Percentiles rank a stretch among this genome's conserved stretches.
These are phyloP conservation scores for Apium graveolens DNA, from an alignment of 129 eudicot genomes.

Conservation along the genomic window DNA sequence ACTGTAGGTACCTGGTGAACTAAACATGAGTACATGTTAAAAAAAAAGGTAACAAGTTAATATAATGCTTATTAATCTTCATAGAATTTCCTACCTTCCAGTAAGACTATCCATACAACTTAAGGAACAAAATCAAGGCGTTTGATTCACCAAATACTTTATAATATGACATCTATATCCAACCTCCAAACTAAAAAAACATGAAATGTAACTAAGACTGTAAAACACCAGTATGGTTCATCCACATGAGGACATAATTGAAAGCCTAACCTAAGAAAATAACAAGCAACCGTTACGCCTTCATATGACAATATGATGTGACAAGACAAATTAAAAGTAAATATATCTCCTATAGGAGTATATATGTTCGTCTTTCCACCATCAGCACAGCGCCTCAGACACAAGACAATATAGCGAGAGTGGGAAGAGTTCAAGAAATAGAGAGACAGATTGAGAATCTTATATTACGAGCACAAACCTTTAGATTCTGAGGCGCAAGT, in stretches of 20 bases:
- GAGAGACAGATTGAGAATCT: not conserved
- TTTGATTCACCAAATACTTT: not conserved
- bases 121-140: not conserved
- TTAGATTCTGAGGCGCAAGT: slow-evolving; percentile 72
- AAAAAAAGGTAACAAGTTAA: not conserved
- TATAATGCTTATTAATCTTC: not conserved
- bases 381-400: not conserved
- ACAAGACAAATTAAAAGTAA: not conserved
- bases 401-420: not conserved
- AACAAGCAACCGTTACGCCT: not conserved
- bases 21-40: slow-evolving; percentile 20
- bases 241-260: not conserved
- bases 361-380: not conserved
- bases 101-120: not conserved
- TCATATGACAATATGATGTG: not conserved
- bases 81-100: not conserved
- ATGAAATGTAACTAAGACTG: not conserved
- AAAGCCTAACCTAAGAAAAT: not conserved
- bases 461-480: slow-evolving; percentile 35
- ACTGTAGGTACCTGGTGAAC: slow-evolving; percentile 71
- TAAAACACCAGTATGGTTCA: not conserved
- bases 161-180: not conserved
- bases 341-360: not conserved
- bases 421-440: not conserved
- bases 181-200: not conserved